These are phyloP conservation scores for Pleurostoma richardsiae DNA, from an alignment of 2,329 filamentous ascomycete species.

Conservation along the genomic window DNA sequence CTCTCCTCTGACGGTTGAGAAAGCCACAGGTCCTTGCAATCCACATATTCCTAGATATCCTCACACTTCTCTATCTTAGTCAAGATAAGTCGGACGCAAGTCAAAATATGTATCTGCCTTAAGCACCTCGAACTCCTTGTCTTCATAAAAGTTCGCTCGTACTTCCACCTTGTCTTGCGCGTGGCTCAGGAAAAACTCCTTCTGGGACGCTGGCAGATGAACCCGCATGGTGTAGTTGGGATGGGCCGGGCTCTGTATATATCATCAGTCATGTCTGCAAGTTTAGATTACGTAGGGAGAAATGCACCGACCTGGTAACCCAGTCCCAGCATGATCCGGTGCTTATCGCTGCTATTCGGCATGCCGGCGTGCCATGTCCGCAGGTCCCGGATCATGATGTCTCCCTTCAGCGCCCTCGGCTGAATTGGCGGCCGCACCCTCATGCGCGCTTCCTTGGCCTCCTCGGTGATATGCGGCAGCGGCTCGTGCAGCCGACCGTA, in stretches of 20 bases:
- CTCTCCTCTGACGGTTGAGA: too few species aligned
- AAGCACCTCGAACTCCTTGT: conserved; percentile 6
- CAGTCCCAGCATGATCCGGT: conserved; percentile 20
- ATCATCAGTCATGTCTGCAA: background rate
- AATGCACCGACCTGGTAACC: conserved; percentile 15
- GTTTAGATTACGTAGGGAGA: background rate
- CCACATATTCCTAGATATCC: too few species aligned
- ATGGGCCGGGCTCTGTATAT: conserved; percentile 10
- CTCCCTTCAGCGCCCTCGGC: conserved; percentile 15
- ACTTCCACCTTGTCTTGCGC: conserved; percentile 10
- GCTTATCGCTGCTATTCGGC: conserved; percentile 18
- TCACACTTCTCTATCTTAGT: background rate
- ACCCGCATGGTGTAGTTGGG: conserved; percentile 14
- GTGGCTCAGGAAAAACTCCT: conserved; percentile 11
- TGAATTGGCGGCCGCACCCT: conserved; percentile 19
- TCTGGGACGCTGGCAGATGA: conserved; percentile 10
- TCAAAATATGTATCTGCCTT: conserved; percentile 9
- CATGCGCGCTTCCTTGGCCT: conserved; percentile 13
- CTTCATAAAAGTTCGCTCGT: conserved; percentile 12
- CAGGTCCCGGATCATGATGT: conserved; percentile 22
- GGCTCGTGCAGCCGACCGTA: conserved; percentile 2
- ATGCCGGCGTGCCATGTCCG: conserved; percentile 25
- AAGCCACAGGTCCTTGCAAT: too few species aligned
- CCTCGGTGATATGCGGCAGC: conserved; percentile 9
- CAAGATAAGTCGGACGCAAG: conserved; percentile 7